Base-by-base conservation (phyloP, 306 rosid species). In the Fagus crenata region DNA sequence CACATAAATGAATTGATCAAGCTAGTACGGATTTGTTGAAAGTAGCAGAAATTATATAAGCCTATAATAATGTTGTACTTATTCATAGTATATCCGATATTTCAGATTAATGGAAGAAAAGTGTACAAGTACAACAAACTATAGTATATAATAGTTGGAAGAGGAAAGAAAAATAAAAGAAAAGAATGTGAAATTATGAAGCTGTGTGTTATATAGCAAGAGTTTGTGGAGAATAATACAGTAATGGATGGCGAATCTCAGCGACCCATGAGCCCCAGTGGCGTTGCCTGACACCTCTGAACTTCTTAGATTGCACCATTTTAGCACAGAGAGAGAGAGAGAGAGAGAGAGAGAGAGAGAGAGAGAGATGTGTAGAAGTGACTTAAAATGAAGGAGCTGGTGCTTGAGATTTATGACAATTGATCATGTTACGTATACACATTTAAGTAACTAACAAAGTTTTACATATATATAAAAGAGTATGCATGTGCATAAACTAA, bases 211-310 rank as follows among this genome's bases (percentile, higher is more conserved):
- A 40, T 32, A 63, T 37, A 32, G 58, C 55, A 51, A 18, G 53
- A 68, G 69, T 80, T 43, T 4, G 81, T 58, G n/a, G 83, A 79
- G n/a, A 72, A 18, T 90, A 72, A 18, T 90, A 90, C 96, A 90
- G 78, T 78, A 90, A 76, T 5, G 97, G 97, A 40, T 93, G 93
- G 37, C 94, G 97, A 86, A 93, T 93, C 85, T 93, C 96, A 32
- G 97, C 86, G 46, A 92, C 97, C 93, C 97, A 92, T 2, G 97
- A 92, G 71, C 97, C 97, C 97, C 97, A 92, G 31, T 86, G 96
- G 75, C 97, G 93, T 82, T 90, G 92, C 84, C 97, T 81, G 80
- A 90, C 97, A 75, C 97, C 97, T 89, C 96, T 85, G 76, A 83
- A 92, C 84, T 90, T 90, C 91, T 84, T 90, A 39, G 89, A 74